These are phyloP conservation scores for Lachnellula cervina DNA, from an alignment of 2,329 filamentous ascomycete genomes.

Conservation along the genomic window DNA sequence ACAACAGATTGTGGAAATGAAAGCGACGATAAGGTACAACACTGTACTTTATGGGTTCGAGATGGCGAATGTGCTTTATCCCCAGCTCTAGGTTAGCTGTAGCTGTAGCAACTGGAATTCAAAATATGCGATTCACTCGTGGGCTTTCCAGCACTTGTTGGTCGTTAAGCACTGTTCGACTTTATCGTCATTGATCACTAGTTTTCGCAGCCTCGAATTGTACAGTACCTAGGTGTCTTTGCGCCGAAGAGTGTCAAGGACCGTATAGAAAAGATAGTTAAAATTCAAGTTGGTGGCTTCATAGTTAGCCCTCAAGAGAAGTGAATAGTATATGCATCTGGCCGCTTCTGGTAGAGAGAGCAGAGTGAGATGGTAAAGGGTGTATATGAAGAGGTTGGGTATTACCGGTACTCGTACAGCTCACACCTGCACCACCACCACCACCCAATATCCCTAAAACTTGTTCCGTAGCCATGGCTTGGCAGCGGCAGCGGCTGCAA, in stretches of 20 bases:
- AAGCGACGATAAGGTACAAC: background rate
- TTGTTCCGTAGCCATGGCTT: background rate
- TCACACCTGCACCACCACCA: background rate
- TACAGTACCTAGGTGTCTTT: background rate
- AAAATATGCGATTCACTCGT: background rate
- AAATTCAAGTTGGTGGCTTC: slow-evolving; percentile 10
- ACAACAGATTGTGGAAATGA: background rate
- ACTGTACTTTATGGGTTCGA: no score
- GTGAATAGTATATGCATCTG: slow-evolving; percentile 9
- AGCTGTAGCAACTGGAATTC: background rate
- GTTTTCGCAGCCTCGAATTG: slow-evolving; percentile 14
- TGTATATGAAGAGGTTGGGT: background rate
- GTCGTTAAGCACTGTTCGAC: background rate
- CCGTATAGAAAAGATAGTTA: background rate
- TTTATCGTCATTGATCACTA: slow-evolving; percentile 19
- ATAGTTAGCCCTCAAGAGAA: slow-evolving; percentile 13
- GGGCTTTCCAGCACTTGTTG: background rate
- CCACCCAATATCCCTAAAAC: background rate
- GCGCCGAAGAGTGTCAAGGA: slow-evolving; percentile 1
- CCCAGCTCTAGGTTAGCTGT: background rate
- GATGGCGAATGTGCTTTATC: background rate
- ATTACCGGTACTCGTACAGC: background rate
- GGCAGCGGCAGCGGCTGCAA: background rate
- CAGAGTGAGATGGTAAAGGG: background rate
- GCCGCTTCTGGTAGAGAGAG: slow-evolving; percentile 7